Evolutionary conservation across 768 basidiomycete species (phyloP).

Genomic region (Mycena rosella): DNA sequence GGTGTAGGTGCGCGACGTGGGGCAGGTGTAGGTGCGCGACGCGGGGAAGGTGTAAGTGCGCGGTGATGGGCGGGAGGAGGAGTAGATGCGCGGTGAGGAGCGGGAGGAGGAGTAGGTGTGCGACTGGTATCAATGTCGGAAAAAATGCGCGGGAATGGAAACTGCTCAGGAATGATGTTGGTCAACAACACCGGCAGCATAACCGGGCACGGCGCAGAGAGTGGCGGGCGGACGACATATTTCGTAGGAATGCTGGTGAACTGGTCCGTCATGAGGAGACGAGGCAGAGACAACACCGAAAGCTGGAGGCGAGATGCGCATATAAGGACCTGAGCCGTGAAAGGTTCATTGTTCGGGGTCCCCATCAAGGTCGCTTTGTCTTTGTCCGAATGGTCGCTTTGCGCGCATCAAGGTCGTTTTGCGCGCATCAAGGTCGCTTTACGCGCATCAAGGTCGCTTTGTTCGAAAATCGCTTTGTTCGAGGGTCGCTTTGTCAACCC

Average conservation of each 20-base stretch:
- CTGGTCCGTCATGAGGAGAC: conserved; percentile 12
- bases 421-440: neutral
- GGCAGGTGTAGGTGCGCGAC: neutral
- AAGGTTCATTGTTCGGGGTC: conserved; percentile 2
- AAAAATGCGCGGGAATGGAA: conserved; percentile 3
- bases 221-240: conserved; percentile 4
- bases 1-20: too few species aligned
- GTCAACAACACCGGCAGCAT: conserved; percentile 3
- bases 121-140: neutral
- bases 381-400: neutral
- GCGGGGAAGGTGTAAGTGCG: neutral
- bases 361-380: conserved; percentile 1
- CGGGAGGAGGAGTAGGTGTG: conserved; percentile 6
- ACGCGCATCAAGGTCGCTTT: neutral
- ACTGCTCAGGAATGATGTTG: conserved; percentile 2
- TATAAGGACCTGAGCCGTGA: neutral
- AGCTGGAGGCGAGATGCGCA: neutral
- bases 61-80: neutral
- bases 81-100: neutral
- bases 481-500: conserved; percentile 3
- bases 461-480: neutral
- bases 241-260: conserved; percentile 6
- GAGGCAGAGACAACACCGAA: neutral
- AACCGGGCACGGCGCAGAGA: neutral
- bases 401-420: too few species aligned